A percentile compares a stretch with the other conserved stretches of the same genome.
These are phyloP conservation scores for Ophiocordyceps unilateralis DNA, from an alignment of 2,329 filamentous ascomycete species.

Conservation along the genomic window DNA sequence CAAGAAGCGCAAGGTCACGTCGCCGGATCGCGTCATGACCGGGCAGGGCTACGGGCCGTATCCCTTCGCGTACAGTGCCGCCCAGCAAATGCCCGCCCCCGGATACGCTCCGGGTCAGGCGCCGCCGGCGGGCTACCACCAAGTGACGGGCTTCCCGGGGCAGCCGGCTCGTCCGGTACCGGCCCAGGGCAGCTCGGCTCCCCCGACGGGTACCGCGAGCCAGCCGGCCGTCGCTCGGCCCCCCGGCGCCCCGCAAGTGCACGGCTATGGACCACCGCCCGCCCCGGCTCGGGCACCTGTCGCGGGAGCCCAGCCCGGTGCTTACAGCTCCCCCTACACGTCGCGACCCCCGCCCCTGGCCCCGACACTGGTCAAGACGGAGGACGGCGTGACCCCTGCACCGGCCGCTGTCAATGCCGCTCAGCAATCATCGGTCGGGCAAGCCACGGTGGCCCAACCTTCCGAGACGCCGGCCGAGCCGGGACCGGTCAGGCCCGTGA, in stretches of 20 bases:
- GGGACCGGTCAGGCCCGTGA: conserved; percentile 17
- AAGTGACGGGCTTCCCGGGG: conserved; percentile 14
- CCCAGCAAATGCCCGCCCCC: conserved; percentile 15
- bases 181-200: conserved; percentile 11
- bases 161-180: conserved; percentile 13
- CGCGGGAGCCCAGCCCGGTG: conserved; percentile 13
- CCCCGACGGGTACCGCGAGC: conserved; percentile 10
- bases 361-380: conserved; percentile 11
- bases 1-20: conserved; percentile 39
- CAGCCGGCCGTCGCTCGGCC: conserved; percentile 11
- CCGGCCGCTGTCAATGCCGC: not conserved
- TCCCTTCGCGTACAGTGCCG: conserved; percentile 15
- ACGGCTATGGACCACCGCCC: conserved; percentile 17
- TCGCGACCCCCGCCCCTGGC: conserved; percentile 14
- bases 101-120: conserved; percentile 18
- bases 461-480: conserved; percentile 10
- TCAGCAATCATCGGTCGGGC: not conserved
- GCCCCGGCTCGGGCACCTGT: conserved; percentile 17
- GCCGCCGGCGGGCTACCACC: conserved; percentile 14
- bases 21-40: conserved; percentile 29
- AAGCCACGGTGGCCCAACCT: conserved; percentile 3
- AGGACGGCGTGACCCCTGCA: conserved; percentile 12
- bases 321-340: conserved; percentile 21
- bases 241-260: conserved; percentile 16
- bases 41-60: conserved; percentile 20